Conservation (phyloP, 805 yeast genomes). For the Teunomyces pallodes region DNA sequence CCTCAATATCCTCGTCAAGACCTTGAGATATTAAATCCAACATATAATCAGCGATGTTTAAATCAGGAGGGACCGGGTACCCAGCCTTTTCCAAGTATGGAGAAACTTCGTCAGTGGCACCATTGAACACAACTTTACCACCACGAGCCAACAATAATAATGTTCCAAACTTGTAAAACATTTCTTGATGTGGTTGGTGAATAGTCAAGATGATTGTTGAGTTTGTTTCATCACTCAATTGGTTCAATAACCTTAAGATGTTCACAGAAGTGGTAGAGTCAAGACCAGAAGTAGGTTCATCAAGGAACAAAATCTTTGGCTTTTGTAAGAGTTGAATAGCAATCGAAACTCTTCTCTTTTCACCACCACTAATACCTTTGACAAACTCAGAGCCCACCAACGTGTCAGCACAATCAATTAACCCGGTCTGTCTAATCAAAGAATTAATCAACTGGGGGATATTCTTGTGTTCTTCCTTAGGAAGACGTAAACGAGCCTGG, state of each 20-base stretch:
- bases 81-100: conserved; percentile 50
- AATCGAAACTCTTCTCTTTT: conserved; percentile 78
- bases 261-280: conserved; percentile 77
- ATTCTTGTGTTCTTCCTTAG: conserved; percentile 29
- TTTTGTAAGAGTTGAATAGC: conserved; percentile 73
- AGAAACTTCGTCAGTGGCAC: conserved; percentile 45
- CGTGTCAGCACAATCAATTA: conserved; percentile 73
- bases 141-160: conserved; percentile 73
- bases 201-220: conserved; percentile 72
- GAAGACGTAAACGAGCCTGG: conserved; percentile 69
- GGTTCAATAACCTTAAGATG: conserved; percentile 57
- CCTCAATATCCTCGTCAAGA: conserved; percentile 22
- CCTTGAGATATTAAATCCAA: conserved; percentile 63
- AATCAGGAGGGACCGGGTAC: conserved; percentile 53
- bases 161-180: conserved; percentile 65
- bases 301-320: conserved; percentile 70
- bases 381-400: conserved; percentile 40
- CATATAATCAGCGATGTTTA: conserved; percentile 72
- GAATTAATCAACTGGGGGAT: conserved; percentile 53
- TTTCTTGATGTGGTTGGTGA: conserved; percentile 77
- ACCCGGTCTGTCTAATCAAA: conserved; percentile 65
- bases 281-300: conserved; percentile 88
- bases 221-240: conserved; percentile 54
- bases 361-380: conserved; percentile 49
- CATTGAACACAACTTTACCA: conserved; percentile 68